Percentiles rank a stretch among this genome's conserved stretches.
Evolutionary conservation across 2,329 filamentous ascomycete species (phyloP).

Genomic region (Hymenoscyphus scutula): DNA sequence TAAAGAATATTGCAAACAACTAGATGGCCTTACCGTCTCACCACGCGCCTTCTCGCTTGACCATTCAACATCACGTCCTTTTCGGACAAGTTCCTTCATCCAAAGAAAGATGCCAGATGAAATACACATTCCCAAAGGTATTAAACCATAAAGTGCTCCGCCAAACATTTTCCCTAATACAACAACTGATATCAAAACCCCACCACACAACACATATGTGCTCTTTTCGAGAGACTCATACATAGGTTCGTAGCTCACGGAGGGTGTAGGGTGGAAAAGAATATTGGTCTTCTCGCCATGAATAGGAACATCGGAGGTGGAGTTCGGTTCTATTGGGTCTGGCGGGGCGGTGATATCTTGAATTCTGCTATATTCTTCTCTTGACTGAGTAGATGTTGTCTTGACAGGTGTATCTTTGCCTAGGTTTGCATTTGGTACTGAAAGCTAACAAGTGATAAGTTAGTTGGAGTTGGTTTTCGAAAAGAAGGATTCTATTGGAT

Average conservation of each 20-base stretch:
- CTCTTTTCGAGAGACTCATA: constrained; percentile 73
- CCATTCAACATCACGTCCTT: constrained; percentile 84
- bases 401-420: constrained; percentile 70
- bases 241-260: constrained; percentile 86
- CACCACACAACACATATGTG: constrained; percentile 67
- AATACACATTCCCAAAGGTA: constrained; percentile 70
- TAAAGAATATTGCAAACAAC: constrained; percentile 2
- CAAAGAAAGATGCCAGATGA: constrained; percentile 81
- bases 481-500: constrained; percentile 14
- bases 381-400: constrained; percentile 68
- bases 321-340: constrained; percentile 76
- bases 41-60: constrained; percentile 81
- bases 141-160: constrained; percentile 70
- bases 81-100: constrained; percentile 82
- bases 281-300: constrained; percentile 96
- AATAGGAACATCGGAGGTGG: constrained; percentile 91
- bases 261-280: constrained; percentile 90
- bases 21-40: constrained; percentile 56
- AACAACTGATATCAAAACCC: constrained; percentile 70
- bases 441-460: constrained; percentile 52
- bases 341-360: constrained; percentile 92
- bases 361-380: constrained; percentile 75
- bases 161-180: constrained; percentile 78
- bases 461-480: constrained; percentile 3
- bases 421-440: constrained; percentile 86